Conservation (phyloP, 257 asterid genomes). For the Perilla frutescens region DNA sequence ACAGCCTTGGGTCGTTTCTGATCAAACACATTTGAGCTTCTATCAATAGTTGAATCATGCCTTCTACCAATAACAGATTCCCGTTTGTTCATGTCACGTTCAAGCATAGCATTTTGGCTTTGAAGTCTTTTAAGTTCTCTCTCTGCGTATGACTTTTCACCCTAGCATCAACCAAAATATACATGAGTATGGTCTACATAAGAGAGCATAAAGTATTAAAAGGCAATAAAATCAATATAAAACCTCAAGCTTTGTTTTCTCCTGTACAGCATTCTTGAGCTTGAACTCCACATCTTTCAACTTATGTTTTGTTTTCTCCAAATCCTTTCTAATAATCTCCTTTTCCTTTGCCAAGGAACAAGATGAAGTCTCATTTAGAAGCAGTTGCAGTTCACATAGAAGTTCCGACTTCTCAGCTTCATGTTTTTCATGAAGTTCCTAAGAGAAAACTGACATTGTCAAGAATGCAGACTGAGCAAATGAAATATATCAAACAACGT, state of each 20-base stretch:
- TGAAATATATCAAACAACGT: constrained; percentile 27
- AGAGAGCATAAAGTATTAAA: constrained; percentile 33
- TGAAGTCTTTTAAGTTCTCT: constrained; percentile 77
- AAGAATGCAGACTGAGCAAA: constrained; percentile 34
- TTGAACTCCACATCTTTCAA: constrained; percentile 84
- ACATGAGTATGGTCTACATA: constrained; percentile 8
- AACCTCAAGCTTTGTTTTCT: constrained; percentile 97
- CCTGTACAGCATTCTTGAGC: constrained; percentile 85
- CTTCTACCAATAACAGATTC: constrained; percentile 69
- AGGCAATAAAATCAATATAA: constrained; percentile 17
- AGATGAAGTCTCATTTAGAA: constrained; percentile 66
- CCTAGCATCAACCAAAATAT: constrained; percentile 51
- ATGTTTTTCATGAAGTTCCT: constrained; percentile 64
- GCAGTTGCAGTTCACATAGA: constrained; percentile 58
- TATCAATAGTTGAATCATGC: constrained; percentile 64
- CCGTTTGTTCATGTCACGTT: constrained; percentile 85
- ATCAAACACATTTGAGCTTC: constrained; percentile 70
- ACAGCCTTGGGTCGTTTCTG: constrained; percentile 59
- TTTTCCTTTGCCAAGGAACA: constrained; percentile 83
- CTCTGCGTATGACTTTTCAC: constrained; percentile 87
- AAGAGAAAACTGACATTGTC: constrained; percentile 38
- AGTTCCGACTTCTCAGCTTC: constrained; percentile 67
- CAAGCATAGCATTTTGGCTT: constrained; percentile 78
- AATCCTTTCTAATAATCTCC: constrained; percentile 82
- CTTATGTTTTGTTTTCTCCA: constrained; percentile 86